A percentile compares a stretch with the other conserved stretches of the same genome.
Conservation (phyloP, 1,139 yeast species). For the Trichomonascaceae sp. region DNA sequence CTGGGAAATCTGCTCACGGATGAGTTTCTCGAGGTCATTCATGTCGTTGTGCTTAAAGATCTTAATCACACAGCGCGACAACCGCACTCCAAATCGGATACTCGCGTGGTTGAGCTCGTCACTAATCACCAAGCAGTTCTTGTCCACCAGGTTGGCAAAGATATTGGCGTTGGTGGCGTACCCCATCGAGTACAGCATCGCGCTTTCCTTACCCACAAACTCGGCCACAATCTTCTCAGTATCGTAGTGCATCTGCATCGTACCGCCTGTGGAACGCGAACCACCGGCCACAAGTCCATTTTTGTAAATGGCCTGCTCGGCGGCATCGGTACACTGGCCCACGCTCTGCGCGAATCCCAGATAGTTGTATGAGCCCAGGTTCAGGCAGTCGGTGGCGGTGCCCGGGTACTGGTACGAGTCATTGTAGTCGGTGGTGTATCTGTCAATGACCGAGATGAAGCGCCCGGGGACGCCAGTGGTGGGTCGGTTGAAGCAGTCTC, state of each 20-base stretch:
- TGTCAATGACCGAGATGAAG: conserved; percentile 64
- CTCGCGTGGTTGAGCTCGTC: conserved; percentile 95
- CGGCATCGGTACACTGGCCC: conserved; percentile 79
- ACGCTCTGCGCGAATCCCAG: conserved; percentile 93
- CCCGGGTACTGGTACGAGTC: conserved; percentile 57
- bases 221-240: conserved; percentile 72
- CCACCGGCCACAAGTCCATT: conserved; percentile 76
- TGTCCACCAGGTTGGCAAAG: conserved; percentile 71
- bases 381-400: conserved; percentile 60
- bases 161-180: conserved; percentile 93
- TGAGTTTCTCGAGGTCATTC: conserved; percentile 60
- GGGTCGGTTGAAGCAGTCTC: conserved; percentile 91
- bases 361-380: conserved; percentile 83
- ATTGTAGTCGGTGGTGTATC: conserved; percentile 51
- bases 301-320: conserved; percentile 46
- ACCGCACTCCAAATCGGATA: conserved; percentile 85
- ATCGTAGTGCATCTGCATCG: conserved; percentile 57
- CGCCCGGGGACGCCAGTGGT: conserved; percentile 97
- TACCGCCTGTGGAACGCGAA: conserved; percentile 62
- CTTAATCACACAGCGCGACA: conserved; percentile 87
- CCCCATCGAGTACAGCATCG: conserved; percentile 83
- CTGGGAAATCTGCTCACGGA: conserved; percentile 81
- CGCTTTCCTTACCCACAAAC: conserved; percentile 84
- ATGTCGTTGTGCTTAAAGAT: conserved; percentile 89
- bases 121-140: conserved; percentile 79